Base-by-base conservation (phyloP, 192 early-diverging fungal species). In the Coemansia sp. region DNA sequence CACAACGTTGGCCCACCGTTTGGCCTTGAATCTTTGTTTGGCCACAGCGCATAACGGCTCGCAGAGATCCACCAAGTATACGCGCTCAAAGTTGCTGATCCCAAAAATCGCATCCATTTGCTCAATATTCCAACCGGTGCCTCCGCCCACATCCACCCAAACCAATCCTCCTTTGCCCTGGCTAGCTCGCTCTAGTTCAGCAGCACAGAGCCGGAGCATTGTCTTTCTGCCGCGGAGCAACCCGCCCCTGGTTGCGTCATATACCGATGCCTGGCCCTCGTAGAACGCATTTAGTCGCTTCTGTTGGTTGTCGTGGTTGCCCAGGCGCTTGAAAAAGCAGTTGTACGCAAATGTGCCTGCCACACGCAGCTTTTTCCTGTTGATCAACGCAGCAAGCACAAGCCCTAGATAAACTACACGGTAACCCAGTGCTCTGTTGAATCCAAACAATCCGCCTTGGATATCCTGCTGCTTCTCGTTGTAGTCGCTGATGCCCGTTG, bases 21-120 rank as follows among this genome's bases (percentile, higher is more conserved):
- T 78, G 38, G 78, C 71, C 60, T 89, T 76, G 83, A 93, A 94
- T 48, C 93, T 85, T 60, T 90, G 83, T 45, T 87, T 81, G 33
- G 92, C 92, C 57, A 95, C 78, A 34, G 89, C 84, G 75, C 93
- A 95, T 5, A 94, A 73, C 2, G 92, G 92, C 14, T 88, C 90
- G 49, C 91, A 92, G 14, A 95, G 87, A 75, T 95, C 93, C 12
- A 95, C 89, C 30, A 94, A 63, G 70, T 93, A 92, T 5, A 95
- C 89, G 43, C 74, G 71, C 72, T 89, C 85, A 72, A 95, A 95
- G 74, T 89, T 87, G 64, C 76, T 77, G 58, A 94, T 89, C 23
- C 88, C 89, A 75, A 89, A 90, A 62, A 84, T 86, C 20, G 71
- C 56, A 78, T 92, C 88, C 93, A 95, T 94, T 41, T 85, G 79